Conservation (phyloP, 192 early-diverging fungal species). For the Backusella tuberculispora region DNA sequence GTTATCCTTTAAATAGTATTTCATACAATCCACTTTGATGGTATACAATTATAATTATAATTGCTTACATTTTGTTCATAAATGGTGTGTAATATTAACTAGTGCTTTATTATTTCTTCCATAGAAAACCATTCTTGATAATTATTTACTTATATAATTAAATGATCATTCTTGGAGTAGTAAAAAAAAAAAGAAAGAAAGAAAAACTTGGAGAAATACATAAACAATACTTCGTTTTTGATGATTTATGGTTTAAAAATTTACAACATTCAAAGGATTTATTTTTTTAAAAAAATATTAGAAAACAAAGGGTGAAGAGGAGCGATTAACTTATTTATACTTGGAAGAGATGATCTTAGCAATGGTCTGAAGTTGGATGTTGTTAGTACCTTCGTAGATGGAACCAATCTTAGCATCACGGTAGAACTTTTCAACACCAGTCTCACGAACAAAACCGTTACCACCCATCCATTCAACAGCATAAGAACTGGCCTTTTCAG, state of each 20-base stretch:
- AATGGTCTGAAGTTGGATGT: conserved; percentile 97
- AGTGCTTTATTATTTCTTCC: too few relatives aligned
- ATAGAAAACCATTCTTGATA: too few relatives aligned
- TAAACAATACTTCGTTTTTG: too few relatives aligned
- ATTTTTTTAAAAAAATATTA: conserved; percentile 10
- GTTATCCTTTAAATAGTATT: too few relatives aligned
- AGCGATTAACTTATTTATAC: conserved; percentile 11
- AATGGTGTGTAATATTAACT: too few relatives aligned
- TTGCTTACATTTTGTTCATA: too few relatives aligned
- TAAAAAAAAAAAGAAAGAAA: too few relatives aligned
- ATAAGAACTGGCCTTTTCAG: conserved; percentile 79
- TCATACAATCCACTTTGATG: too few relatives aligned
- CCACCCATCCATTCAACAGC: conserved; percentile 98
- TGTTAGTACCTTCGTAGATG: conserved; percentile 94
- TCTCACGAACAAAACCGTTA: conserved; percentile 92
- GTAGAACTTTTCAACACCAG: conserved; percentile 88
- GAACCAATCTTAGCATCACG: conserved; percentile 96
- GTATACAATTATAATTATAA: too few relatives aligned
- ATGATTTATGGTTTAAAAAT: conserved; percentile 3
- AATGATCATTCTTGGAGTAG: too few relatives aligned
- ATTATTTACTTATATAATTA: too few relatives aligned
- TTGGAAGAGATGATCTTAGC: conserved; percentile 50
- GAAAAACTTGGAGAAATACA: too few relatives aligned
- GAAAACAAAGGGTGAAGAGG: neutral
- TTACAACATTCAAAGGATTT: neutral